Base-by-base conservation (phyloP, 108 stramenopile genomes). In the Fragilaria radians region DNA sequence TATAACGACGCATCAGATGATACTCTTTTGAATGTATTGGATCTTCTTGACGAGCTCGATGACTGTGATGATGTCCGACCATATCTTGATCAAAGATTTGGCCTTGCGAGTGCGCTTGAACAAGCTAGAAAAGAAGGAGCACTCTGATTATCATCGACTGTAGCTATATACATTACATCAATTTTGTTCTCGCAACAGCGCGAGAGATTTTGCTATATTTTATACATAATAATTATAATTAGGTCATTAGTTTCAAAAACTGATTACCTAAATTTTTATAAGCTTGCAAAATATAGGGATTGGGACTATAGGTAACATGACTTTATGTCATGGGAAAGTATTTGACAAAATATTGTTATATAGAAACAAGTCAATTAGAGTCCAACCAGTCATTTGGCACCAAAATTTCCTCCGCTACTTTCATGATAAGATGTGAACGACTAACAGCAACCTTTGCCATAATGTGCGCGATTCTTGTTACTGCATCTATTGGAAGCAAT, bases 1-100 rank as follows among this genome's bases (percentile, higher is more conserved):
- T 99, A 94, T 65, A 93, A 98, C 36, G 98, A 99, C 70, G 80
- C 79, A 3, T 73, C 85, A 30, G 98, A 99, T 67, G 81, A 76
- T 52, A 96, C 95, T 9, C 69, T 99, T 34, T 74, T 79, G 42
- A 90, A 86, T 23, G 95, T 99, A 4, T 58, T 90, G 71, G 86
- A 95, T 32, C 71, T 99, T 48, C 63, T 99, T 32, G 57, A 95
- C 49, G 85, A 92, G 62, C 75, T 98, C 45, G 83, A 92, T 42
- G 71, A 77, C 11, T 11, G 11, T 21, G 79, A 85, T 33, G 99
- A 99, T 74, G 95, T 98, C 14, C 88, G 97, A 24, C 93, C 92
- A 2, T 57, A 86, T 9, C 58, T 98, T 55, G 85, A 89, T 45
- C 56, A 75, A 30, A 76, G 69, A 45, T 98, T 98, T 78, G 88